Evolutionary conservation across 2,329 filamentous ascomycete species (phyloP).

Genomic region (Ophiostoma montium): DNA sequence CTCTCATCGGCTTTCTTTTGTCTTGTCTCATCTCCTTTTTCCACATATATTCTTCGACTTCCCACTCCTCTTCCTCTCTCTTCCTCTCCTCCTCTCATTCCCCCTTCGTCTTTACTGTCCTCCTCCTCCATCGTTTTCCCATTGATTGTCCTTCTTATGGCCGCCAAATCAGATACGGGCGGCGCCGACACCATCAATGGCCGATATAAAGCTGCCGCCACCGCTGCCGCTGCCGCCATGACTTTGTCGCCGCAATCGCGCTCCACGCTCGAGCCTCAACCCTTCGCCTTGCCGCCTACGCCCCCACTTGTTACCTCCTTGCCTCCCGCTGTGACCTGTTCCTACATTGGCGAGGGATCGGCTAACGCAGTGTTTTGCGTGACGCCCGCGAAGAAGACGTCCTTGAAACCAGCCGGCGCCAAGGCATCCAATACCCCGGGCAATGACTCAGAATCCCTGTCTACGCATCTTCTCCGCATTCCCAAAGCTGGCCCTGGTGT

Average conservation of each 20-base stretch:
- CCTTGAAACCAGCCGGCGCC: background rate
- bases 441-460: conserved; percentile 1
- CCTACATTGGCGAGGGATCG: conserved; percentile 48
- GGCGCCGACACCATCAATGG: conserved; percentile 5
- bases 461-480: conserved; percentile 13
- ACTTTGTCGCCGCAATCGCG: background rate
- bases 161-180: conserved; percentile 7
- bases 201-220: conserved; percentile 1
- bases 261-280: background rate
- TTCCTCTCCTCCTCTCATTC: too few species aligned
- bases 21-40: background rate
- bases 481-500: conserved; percentile 34
- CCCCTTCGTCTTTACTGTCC: too few species aligned
- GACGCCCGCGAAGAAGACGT: background rate
- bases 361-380: conserved; percentile 57
- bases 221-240: background rate
- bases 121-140: too few species aligned
- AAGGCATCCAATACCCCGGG: background rate
- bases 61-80: background rate
- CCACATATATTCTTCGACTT: background rate
- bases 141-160: conserved; percentile 4
- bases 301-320: conserved; percentile 9
- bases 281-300: background rate
- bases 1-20: background rate
- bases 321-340: conserved; percentile 18